Evolutionary conservation across 2,329 filamentous ascomycete species (phyloP), one percentile per base, ranked within the genome.

Genomic region (Fusarium heterosporum): DNA sequence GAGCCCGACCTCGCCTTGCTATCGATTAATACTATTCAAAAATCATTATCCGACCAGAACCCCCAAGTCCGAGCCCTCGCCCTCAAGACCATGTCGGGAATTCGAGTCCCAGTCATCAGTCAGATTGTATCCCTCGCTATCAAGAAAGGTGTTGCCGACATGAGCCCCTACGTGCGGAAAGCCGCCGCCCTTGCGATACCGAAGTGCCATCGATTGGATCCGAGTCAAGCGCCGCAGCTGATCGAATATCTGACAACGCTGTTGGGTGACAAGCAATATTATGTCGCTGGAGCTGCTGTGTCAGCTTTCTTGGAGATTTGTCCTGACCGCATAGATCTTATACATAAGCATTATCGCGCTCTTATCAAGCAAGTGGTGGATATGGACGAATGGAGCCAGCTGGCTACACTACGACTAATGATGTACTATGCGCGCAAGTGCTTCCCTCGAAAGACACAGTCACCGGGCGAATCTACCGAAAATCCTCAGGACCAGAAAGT

Each of bases 351-450:
- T 75, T 99, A 98, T 79, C 88, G 93, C 49, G 84, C 87, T 34
- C 81, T 99, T 65, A 89, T 97, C 65, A 92, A 89, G 77, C 97
- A 97, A 82, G 81, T 98, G 51, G 93, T 97, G 25, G 96, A 99
- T 76, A 99, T 99, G 96, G 96, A 99, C 74, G 96, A 99, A 79
- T 99, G 96, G 96, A 92, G 93, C 40, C 96, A 99, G 79, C 78
- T 98, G 53, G 91, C 93, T 3, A 92, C 92, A 4, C 76, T 99
- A 70, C 87, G 89, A 38, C 82, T 99, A 67, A 90, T 98, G 87
- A 90, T 91, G 2, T 82, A 89, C 22, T 99, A 99, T 77, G 89
- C 92, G 3, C 88, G 96, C 54, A 91, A 87, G 75, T 97, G 93
- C 77, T 99, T 99, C 71, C 94, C 96, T 1, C 84, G 85, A 55